Percentiles rank a stretch among this genome's conserved stretches.
These are phyloP conservation scores for Hirsutella thompsonii DNA, from an alignment of 2,329 filamentous ascomycete genomes.

Conservation along the genomic window DNA sequence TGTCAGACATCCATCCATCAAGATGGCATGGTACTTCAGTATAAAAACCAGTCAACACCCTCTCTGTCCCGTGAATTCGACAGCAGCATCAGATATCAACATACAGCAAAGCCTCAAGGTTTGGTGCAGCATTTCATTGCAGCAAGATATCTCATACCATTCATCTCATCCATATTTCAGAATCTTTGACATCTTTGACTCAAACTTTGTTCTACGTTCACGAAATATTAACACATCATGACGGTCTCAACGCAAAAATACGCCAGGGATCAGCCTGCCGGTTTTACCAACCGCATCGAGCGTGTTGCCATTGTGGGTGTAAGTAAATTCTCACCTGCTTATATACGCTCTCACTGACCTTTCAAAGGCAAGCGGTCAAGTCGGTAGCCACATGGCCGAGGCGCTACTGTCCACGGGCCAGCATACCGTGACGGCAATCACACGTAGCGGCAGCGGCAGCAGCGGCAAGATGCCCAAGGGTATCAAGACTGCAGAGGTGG, in stretches of 20 bases:
- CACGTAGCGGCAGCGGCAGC: conserved; percentile 32
- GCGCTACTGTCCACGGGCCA: conserved; percentile 34
- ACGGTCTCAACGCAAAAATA: conserved; percentile 4
- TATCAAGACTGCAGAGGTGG: conserved; percentile 25
- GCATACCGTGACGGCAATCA: conserved; percentile 39
- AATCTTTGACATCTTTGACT: too few species aligned
- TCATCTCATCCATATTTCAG: too few species aligned
- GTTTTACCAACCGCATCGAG: conserved; percentile 20
- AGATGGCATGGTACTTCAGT: too few species aligned
- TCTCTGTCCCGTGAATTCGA: too few species aligned
- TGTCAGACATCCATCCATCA: too few species aligned
- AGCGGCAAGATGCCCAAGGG: conserved; percentile 27
- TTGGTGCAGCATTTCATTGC: too few species aligned
- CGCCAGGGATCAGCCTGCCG: conserved; percentile 10
- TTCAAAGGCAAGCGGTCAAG: conserved; percentile 24
- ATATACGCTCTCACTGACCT: neutral
- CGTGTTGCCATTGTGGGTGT: conserved; percentile 30
- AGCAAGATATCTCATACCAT: too few species aligned
- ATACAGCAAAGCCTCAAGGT: too few species aligned
- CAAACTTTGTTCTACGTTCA: too few species aligned
- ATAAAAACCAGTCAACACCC: too few species aligned
- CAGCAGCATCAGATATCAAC: too few species aligned
- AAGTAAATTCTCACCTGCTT: conserved; percentile 8
- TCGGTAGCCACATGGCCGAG: conserved; percentile 25
- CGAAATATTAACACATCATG: too few species aligned